Base-by-base conservation (phyloP, 352 stramenopile genomes). In the Saprolegnia diclina region DNA sequence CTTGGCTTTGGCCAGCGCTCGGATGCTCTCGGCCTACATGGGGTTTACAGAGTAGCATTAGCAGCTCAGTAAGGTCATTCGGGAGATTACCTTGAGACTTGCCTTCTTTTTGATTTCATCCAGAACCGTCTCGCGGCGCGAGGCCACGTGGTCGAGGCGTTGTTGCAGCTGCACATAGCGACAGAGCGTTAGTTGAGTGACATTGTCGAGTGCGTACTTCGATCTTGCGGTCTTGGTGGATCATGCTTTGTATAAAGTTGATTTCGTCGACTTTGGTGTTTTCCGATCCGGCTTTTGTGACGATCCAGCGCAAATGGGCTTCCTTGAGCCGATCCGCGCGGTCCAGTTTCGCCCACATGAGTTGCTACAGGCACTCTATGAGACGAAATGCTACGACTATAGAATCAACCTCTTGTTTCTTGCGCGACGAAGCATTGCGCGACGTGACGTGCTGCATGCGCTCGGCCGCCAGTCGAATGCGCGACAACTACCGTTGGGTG, bases 261-360 rank as follows among this genome's bases (percentile, higher is more conserved):
- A 69, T 69, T 46, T 69, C 63, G 63, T 69, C 63, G 4, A 69
- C 63, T 61, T 69, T 69, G 35, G 63, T 69, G 40, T 69, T 69
- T 46, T 69, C 63, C 19, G 53, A 62, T 19, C 63, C 63, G 26
- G 63, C 63, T 22, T 69, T 69, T 16, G 26, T 52, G 4, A 69
- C 63, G 24, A 69, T 69, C 45, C 63, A 69, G 11, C 63, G 44
- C 53, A 69, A 62, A 38, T 69, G 63, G 18, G 63, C 63, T 59
- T 59, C 42, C 38, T 69, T 69, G 35, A 69, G 53, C 5, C 63
- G 21, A 24, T 69, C 63, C 14, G 63, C 63, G 19, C 63, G 63
- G 14, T 52, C 63, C 13, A 69, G 21, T 32, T 69, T 69, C 1
- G 42, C 63, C 63, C 63, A 69, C 63, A 69, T 69, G 26, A 59